Evolutionary conservation across 225 moss, liverwort and hornwort species (phyloP), one percentile per base, ranked within the genome.

Genomic region (Pleurozium schreberi): DNA sequence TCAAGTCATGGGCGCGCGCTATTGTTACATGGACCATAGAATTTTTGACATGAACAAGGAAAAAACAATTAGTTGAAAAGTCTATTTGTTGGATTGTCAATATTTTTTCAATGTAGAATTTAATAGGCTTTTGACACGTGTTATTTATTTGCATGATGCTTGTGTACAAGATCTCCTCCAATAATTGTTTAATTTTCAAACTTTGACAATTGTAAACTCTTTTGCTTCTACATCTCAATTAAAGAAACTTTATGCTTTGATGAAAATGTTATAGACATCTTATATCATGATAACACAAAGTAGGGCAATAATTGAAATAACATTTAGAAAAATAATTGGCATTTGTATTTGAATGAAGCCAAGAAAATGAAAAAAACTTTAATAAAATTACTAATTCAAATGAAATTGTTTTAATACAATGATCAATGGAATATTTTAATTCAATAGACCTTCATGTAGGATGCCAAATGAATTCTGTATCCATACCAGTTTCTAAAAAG

Each of bases 1-100:
- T 79, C 11, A 57, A 79, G n/a, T 27, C 40, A 25, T 8, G 0
- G 4, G 27, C 18, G 2, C 3, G 8, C 0, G 0, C 19, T 58
- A 18, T 40, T 26, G 5, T 26, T 40, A 18, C 1, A n/a, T 58
- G 8, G 25, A 55, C n/a, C 0, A 7, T 53, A 77, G 3, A n/a
- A 10, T 79, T 55, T 75, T 8, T n/a, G n/a, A n/a, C 36, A 52
- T 36, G 23, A 15, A 52, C 4, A 75, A 75, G 12, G 31, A 28
- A 1, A 47, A 47, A 47, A 3, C 7, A 31, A 18, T 47, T 31
- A 47, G 26, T 42, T 42, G 5, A 70, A 0, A 42, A 42, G 1
- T 70, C 9, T 15, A 42, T 5, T 42, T 40, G 26, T 70, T 15
- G 1, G 9, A 14, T 1, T 16, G 0, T 27, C 27, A 27, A 43